A percentile compares a stretch with the other conserved stretches of the same genome.
phyloP scores from a whole-genome alignment of 2,329 filamentous ascomycete species.

The Ascochyta pisi region DNA sequence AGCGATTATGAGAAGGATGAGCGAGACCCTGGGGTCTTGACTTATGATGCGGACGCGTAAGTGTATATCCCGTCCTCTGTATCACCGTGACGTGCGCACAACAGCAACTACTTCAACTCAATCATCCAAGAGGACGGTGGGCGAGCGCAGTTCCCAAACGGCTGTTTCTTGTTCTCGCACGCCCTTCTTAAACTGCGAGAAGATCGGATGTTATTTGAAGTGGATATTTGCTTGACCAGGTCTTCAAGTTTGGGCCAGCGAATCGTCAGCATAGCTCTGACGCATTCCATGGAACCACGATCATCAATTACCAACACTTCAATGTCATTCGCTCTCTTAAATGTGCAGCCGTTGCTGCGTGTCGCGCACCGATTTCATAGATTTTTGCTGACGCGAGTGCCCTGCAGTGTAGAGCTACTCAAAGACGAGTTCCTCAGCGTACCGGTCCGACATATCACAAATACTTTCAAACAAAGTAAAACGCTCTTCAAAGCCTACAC shows the following conservation, averaged over 20 bases:
- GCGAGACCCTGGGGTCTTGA: conserved; percentile 12
- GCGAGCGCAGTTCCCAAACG: background rate
- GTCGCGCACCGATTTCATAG: background rate
- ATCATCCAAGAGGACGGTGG: background rate
- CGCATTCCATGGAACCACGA: background rate
- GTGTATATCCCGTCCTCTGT: conserved; percentile 13
- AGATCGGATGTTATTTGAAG: background rate
- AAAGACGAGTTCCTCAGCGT: conserved; percentile 53
- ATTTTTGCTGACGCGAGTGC: conserved; percentile 17
- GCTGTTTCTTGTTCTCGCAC: no score
- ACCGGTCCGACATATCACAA: conserved; percentile 45
- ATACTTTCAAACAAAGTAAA: conserved; percentile 36
- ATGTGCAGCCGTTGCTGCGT: background rate
- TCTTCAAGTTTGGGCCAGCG: conserved; percentile 1
- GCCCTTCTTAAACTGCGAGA: background rate
- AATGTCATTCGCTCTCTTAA: background rate
- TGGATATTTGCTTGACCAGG: background rate
- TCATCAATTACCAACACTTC: background rate
- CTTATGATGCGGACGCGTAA: conserved; percentile 39
- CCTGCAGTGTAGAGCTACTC: conserved; percentile 40
- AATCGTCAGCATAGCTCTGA: background rate
- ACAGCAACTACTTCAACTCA: background rate
- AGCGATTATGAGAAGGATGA: conserved; percentile 34
- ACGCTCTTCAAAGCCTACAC: conserved; percentile 51
- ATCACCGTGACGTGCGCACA: background rate